Percentiles rank a stretch among this genome's conserved stretches.
These are phyloP conservation scores for Alternaria brassicae DNA, from an alignment of 2,329 filamentous ascomycete species.

Conservation along the genomic window DNA sequence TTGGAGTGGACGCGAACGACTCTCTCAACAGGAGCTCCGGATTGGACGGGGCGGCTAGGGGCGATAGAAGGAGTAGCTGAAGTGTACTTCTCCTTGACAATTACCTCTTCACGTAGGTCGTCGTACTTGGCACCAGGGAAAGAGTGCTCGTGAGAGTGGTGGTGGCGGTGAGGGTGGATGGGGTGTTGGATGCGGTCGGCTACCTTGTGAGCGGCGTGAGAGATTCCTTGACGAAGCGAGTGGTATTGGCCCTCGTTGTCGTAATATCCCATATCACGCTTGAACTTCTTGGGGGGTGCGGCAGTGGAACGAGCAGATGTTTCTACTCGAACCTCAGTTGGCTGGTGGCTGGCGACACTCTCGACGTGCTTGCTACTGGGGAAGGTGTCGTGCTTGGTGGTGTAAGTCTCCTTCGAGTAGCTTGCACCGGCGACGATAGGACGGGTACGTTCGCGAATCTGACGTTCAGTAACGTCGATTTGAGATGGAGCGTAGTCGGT, in stretches of 20 bases:
- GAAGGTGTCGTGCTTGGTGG: conserved; percentile 52
- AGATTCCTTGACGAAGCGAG: conserved; percentile 74
- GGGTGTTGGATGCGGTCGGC: conserved; percentile 71
- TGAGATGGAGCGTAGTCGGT: conserved; percentile 64
- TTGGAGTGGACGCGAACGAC: conserved; percentile 51
- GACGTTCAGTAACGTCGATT: conserved; percentile 64
- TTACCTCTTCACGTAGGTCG: conserved; percentile 54
- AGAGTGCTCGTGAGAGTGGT: conserved; percentile 50
- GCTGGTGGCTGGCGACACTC: conserved; percentile 49
- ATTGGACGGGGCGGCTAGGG: conserved; percentile 46
- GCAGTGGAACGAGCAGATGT: conserved; percentile 59
- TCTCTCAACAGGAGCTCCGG: conserved; percentile 46
- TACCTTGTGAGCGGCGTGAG: conserved; percentile 59
- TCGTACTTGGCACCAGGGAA: conserved; percentile 44
- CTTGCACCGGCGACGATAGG: conserved; percentile 59
- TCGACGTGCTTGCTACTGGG: conserved; percentile 46
- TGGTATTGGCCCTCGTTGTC: conserved; percentile 80
- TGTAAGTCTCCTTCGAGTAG: conserved; percentile 51
- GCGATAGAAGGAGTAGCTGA: conserved; percentile 40
- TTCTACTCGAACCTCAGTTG: conserved; percentile 59
- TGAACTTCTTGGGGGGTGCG: conserved; percentile 58
- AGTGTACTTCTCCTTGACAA: conserved; percentile 56
- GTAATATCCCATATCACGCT: conserved; percentile 79
- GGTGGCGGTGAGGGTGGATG: conserved; percentile 64
- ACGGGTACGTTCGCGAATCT: conserved; percentile 69